A percentile compares a stretch with the other conserved stretches of the same genome.
These are phyloP conservation scores for Ustilago crameri DNA, from an alignment of 1,284 basidiomycete genomes.

Conservation along the genomic window DNA sequence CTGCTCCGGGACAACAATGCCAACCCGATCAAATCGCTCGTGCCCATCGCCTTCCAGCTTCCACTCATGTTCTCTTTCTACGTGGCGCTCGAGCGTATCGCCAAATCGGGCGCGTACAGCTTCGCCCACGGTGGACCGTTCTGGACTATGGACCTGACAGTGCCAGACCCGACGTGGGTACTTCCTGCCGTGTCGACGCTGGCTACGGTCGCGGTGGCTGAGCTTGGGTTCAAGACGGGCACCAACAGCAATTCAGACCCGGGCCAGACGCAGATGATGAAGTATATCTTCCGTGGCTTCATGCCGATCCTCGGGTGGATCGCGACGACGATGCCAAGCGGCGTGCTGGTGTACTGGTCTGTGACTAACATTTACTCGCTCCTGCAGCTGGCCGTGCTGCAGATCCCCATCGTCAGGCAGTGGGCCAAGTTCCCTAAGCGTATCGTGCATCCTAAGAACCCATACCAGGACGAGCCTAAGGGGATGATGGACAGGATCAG, in stretches of 20 bases:
- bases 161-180: slow-evolving; percentile 80
- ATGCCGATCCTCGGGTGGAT: slow-evolving; percentile 75
- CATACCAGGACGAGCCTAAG: slow-evolving; percentile 32
- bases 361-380: slow-evolving; percentile 73
- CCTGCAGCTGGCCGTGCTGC: slow-evolving; percentile 69
- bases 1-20: slow-evolving; percentile 80
- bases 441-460: slow-evolving; percentile 47
- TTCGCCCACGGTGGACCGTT: slow-evolving; percentile 81
- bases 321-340: slow-evolving; percentile 73
- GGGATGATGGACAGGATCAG: slow-evolving; percentile 45
- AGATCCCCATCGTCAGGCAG: slow-evolving; percentile 44
- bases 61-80: slow-evolving; percentile 86
- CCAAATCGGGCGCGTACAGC: slow-evolving; percentile 77
- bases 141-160: slow-evolving; percentile 82
- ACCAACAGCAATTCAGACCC: slow-evolving; percentile 31
- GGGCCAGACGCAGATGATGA: slow-evolving; percentile 74
- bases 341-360: slow-evolving; percentile 76
- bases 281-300: slow-evolving; percentile 78
- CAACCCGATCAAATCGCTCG: slow-evolving; percentile 74
- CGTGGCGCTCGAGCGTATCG: slow-evolving; percentile 81
- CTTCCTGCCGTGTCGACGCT: slow-evolving; percentile 77
- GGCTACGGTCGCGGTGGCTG: slow-evolving; percentile 76
- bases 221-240: slow-evolving; percentile 76
- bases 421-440: slow-evolving; percentile 49
- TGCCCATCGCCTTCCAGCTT: slow-evolving; percentile 77